phyloP scores from a whole-genome alignment of 1,284 basidiomycete species.

The Boletus calvinii region DNA sequence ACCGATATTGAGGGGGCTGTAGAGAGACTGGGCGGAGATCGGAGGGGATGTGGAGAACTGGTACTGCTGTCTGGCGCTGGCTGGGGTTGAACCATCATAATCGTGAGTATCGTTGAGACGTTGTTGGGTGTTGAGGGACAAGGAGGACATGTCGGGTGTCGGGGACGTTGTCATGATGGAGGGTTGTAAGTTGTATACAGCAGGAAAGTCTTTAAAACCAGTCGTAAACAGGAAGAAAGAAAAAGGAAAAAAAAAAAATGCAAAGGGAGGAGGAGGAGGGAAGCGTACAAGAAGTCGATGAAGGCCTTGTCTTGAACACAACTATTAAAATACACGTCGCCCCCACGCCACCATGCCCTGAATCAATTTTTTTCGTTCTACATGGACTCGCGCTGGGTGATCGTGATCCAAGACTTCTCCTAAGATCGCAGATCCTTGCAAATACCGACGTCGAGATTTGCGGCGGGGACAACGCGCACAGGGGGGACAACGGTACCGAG shows the following conservation, averaged over 20 bases:
- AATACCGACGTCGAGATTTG: neutral
- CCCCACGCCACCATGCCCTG: conserved; percentile 33
- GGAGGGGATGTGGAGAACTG: conserved; percentile 68
- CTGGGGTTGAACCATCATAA: conserved; percentile 59
- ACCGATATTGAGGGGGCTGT: conserved; percentile 58
- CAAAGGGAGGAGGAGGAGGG: conserved; percentile 5
- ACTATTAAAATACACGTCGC: conserved; percentile 17
- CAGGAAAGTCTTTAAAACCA: conserved; percentile 14
- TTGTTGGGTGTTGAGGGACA: conserved; percentile 70
- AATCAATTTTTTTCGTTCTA: conserved; percentile 6
- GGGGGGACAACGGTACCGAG: no score
- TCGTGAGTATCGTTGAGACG: conserved; percentile 84
- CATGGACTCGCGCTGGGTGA: neutral
- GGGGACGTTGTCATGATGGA: conserved; percentile 72
- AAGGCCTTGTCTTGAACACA: conserved; percentile 13
- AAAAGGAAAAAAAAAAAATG: conserved; percentile 4
- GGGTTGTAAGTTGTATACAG: conserved; percentile 19
- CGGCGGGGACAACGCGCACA: no score
- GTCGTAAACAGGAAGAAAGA: conserved; percentile 22
- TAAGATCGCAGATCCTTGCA: conserved; percentile 13
- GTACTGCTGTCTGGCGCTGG: conserved; percentile 54
- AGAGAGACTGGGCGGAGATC: conserved; percentile 62
- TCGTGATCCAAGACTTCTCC: conserved; percentile 6
- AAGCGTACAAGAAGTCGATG: conserved; percentile 16
- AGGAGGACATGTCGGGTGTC: conserved; percentile 69